Percentiles rank a stretch among this genome's conserved stretches.
Evolutionary conservation across 2,329 filamentous ascomycete species (phyloP).

Genomic region (Plectosphaerella plurivora): DNA sequence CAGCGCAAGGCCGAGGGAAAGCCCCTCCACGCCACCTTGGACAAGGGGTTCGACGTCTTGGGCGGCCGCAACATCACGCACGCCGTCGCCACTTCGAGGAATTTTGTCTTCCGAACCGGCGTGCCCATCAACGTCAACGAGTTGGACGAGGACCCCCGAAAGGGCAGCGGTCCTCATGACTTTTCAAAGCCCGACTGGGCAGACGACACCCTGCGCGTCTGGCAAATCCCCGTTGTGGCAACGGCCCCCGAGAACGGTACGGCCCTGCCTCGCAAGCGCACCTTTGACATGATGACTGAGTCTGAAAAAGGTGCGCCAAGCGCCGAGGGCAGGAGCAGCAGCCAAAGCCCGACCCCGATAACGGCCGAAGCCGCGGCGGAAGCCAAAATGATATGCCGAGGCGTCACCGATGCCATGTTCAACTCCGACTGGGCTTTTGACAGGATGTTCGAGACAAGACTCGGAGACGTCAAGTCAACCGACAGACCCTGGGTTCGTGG

Average conservation of each 20-base stretch:
- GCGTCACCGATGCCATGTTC: constrained; percentile 24
- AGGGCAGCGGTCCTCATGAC: constrained; percentile 27
- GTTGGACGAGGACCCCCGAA: constrained; percentile 42
- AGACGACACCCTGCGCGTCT: constrained; percentile 76
- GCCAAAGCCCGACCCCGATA: not conserved
- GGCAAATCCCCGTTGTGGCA: constrained; percentile 64
- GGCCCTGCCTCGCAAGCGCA: constrained; percentile 26
- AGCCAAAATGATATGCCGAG: constrained; percentile 18
- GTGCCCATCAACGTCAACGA: constrained; percentile 72
- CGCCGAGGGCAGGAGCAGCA: not conserved
- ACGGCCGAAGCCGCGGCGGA: not conserved
- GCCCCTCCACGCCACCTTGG: constrained; percentile 15
- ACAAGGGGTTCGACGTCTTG: constrained; percentile 47
- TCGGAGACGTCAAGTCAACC: constrained; percentile 63
- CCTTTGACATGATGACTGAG: constrained; percentile 24
- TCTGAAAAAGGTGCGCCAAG: not conserved
- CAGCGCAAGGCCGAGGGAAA: constrained; percentile 33
- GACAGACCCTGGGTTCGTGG: constrained; percentile 67
- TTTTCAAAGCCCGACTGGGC: constrained; percentile 62
- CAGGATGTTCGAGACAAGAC: constrained; percentile 59
- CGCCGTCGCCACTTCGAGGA: constrained; percentile 72
- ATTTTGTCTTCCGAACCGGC: constrained; percentile 82
- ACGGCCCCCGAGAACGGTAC: not conserved
- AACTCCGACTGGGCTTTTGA: constrained; percentile 60
- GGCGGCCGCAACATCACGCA: constrained; percentile 78